phyloP scores from a whole-genome alignment of 2,329 filamentous ascomycete genomes.

The Colletotrichum euphorbiae region DNA sequence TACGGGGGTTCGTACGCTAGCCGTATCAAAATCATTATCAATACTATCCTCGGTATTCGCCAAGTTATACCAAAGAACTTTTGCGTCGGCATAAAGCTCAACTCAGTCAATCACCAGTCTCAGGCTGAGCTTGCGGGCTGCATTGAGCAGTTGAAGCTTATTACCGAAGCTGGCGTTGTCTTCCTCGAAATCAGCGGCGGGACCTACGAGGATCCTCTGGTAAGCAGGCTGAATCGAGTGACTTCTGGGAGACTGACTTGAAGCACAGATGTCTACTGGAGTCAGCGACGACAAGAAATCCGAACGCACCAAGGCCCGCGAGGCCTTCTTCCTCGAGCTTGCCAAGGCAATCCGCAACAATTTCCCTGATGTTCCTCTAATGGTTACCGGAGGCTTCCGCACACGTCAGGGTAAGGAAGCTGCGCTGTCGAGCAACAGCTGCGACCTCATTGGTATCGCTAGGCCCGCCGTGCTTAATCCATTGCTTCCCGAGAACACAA shows the following conservation, averaged over 20 bases:
- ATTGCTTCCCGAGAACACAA: conserved; percentile 48
- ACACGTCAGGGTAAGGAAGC: conserved; percentile 56
- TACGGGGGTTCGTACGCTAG: conserved; percentile 66
- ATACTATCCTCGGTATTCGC: conserved; percentile 59
- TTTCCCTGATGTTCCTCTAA: conserved; percentile 58
- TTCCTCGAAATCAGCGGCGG: conserved; percentile 78
- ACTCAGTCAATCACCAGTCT: conserved; percentile 67
- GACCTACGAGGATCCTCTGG: conserved; percentile 64
- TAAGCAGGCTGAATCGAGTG: conserved; percentile 43
- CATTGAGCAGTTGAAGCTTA: conserved; percentile 67
- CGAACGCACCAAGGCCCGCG: conserved; percentile 63
- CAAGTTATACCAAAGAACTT: conserved; percentile 54
- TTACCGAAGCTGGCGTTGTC: conserved; percentile 65
- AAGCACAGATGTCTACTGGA: conserved; percentile 11
- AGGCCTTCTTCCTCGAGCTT: conserved; percentile 78
- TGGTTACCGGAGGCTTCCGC: conserved; percentile 74
- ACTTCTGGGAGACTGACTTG: conserved; percentile 40
- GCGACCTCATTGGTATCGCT: conserved; percentile 56
- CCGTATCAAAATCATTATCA: conserved; percentile 61
- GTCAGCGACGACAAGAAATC: conserved; percentile 45
- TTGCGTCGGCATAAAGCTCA: conserved; percentile 66
- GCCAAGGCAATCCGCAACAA: conserved; percentile 61
- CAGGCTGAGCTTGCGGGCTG: conserved; percentile 60
- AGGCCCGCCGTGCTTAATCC: conserved; percentile 55
- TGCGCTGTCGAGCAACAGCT: conserved; percentile 51